Evolutionary conservation across 78 protist species (phyloP), one percentile per base, ranked within the genome.

Genomic region (Dictyostelium capitatum): DNA sequence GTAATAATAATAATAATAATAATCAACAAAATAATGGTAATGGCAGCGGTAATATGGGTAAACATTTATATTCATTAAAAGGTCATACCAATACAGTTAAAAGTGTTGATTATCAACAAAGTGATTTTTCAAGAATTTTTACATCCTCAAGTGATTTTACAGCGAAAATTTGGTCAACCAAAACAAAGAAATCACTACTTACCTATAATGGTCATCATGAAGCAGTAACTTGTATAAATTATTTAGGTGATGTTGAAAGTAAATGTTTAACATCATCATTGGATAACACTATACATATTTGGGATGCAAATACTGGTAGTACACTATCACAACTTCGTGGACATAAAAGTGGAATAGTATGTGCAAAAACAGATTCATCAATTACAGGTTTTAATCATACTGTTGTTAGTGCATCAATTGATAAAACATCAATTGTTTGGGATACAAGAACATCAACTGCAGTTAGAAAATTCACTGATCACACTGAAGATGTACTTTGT

Each of bases 281-380:
- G 62, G 91, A 84, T n/a, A 43, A 53, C 20, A 54, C 81, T 4
- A 20, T 84, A 14, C 81, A 74, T 4, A 43, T 84, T 1, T 84
- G 91, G 91, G 91, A 84, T 59, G 82, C 75, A 1, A 82, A 84
- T 28, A 84, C 91, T 9, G 75, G 83, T 8, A 32, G 48, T 2
- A 57, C 77, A 5, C 19, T 84, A 17, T 74, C 82, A 0, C 53
- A 51, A 6, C 11, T 84, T 4, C 11, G 56, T 6, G 91, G 91
- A 6, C 91, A 84, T 72, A 84, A 57, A 12, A 37, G 32, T 5
- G 91, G 91, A 30, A 57, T 84, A 11, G n/a, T 25, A n/a, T 32
- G 83, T 19, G 91, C 75, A 3, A 72, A 47, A 30, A 54, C 28
- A 4, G 82, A 84, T 48, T 69, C 53, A 46, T 5, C n/a, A 30